Evolutionary conservation across 73 alveolate species (phyloP).

Genomic region (Paramecium primaurelia): DNA sequence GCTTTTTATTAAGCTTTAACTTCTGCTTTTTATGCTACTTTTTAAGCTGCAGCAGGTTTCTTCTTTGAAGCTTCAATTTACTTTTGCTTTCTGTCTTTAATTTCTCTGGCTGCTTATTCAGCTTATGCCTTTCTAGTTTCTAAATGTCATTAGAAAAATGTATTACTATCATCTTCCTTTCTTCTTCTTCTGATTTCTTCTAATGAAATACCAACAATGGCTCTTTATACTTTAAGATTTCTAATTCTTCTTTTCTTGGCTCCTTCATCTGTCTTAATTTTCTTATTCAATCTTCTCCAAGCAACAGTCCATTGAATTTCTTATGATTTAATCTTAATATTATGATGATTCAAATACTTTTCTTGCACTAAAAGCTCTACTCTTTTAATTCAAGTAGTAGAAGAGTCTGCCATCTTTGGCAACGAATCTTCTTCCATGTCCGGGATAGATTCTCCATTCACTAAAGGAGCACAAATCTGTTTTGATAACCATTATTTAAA

Average conservation of each 20-base stretch:
- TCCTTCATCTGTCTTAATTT: slow-evolving; percentile 84
- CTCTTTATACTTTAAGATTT: slow-evolving; percentile 90
- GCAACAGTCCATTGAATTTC: slow-evolving; percentile 95
- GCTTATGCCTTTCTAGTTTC: slow-evolving; percentile 77
- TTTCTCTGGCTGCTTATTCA: slow-evolving; percentile 85
- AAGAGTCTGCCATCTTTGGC: slow-evolving; percentile 90
- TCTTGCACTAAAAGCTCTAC: slow-evolving; percentile 75
- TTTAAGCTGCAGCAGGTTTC: slow-evolving; percentile 16
- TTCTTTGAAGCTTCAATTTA: slow-evolving; percentile 50
- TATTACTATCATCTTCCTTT: slow-evolving; percentile 67
- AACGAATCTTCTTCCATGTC: slow-evolving; percentile 87
- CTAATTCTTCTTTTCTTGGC: slow-evolving; percentile 81
- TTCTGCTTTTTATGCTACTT: slow-evolving; percentile 22
- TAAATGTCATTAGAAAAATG: neutral
- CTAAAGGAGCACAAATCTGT: slow-evolving; percentile 90
- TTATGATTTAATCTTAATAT: slow-evolving; percentile 71
- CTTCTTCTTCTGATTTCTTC: slow-evolving; percentile 91
- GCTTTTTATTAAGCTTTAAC: slow-evolving; percentile 23
- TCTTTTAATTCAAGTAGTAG: slow-evolving; percentile 82
- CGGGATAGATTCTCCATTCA: slow-evolving; percentile 92
- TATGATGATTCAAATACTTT: slow-evolving; percentile 29
- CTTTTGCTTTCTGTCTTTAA: slow-evolving; percentile 76
- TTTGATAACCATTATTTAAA: slow-evolving; percentile 84
- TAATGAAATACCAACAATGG: slow-evolving; percentile 89
- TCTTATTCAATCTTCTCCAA: slow-evolving; percentile 92